Evolutionary conservation across 2,329 filamentous ascomycete species (phyloP).

Genomic region (Botrytis byssoidea): DNA sequence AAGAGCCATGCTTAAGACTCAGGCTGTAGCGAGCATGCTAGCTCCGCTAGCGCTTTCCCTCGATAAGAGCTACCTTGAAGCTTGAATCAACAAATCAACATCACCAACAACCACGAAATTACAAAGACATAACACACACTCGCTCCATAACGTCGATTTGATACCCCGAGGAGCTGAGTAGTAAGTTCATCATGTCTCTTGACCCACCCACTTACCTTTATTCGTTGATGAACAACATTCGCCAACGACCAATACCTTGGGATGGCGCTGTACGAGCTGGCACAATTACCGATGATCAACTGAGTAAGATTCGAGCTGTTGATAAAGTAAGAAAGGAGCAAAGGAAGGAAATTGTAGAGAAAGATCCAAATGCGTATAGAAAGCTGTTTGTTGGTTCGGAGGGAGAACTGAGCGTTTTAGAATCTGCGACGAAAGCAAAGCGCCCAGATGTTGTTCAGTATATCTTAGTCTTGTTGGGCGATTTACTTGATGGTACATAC

Average conservation of each 20-base stretch:
- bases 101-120: slow-evolving; percentile 15
- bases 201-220: slow-evolving; percentile 85
- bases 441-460: slow-evolving; percentile 92
- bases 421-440: slow-evolving; percentile 68
- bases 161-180: slow-evolving; percentile 21
- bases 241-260: slow-evolving; percentile 93
- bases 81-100: slow-evolving; percentile 21
- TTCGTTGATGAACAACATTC: slow-evolving; percentile 95
- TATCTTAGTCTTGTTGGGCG: slow-evolving; percentile 82
- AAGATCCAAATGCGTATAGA: slow-evolving; percentile 76
- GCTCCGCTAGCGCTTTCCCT: slow-evolving; percentile 19
- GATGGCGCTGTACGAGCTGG: slow-evolving; percentile 92
- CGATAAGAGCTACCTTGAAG: slow-evolving; percentile 23
- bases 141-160: slow-evolving; percentile 18
- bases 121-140: slow-evolving; percentile 6
- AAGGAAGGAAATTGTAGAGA: slow-evolving; percentile 77
- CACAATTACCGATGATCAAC: slow-evolving; percentile 89
- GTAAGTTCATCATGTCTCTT: slow-evolving; percentile 66
- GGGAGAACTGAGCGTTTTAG: slow-evolving; percentile 70
- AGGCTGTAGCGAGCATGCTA: slow-evolving; percentile 17
- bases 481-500: slow-evolving; percentile 75
- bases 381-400: slow-evolving; percentile 74
- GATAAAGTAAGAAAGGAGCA: slow-evolving; percentile 95
- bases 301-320: slow-evolving; percentile 93
- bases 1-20: slow-evolving; percentile 1